Conservation (phyloP, 2,329 filamentous ascomycete genomes). For the Aschersonia sp. region DNA sequence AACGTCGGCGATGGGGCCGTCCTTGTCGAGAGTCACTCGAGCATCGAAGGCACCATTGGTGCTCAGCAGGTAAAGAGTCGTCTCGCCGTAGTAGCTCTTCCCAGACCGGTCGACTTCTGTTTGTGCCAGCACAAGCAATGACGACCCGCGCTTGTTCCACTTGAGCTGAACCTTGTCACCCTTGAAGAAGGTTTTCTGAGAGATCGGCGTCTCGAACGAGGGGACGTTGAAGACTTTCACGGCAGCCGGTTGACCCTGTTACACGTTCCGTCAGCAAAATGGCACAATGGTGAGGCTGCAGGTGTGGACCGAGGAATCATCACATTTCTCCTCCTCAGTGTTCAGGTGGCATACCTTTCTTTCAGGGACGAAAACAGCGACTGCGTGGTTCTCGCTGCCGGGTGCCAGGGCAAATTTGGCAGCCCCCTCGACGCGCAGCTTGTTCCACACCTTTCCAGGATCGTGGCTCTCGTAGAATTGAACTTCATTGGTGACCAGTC, state of each 20-base stretch:
- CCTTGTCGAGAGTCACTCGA: constrained; percentile 83
- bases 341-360: constrained; percentile 53
- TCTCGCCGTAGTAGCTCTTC: constrained; percentile 99
- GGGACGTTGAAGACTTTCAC: constrained; percentile 94
- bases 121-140: constrained; percentile 85
- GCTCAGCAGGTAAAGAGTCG: constrained; percentile 87
- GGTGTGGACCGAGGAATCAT: background rate
- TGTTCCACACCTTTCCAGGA: constrained; percentile 82
- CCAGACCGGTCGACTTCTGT: constrained; percentile 97
- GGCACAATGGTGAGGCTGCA: background rate
- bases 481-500: constrained; percentile 89
- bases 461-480: constrained; percentile 91
- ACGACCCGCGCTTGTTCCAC: constrained; percentile 90
- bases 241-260: constrained; percentile 71
- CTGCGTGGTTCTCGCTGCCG: constrained; percentile 67
- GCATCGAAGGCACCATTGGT: constrained; percentile 87
- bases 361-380: constrained; percentile 91
- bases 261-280: constrained; percentile 6
- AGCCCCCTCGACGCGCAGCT: constrained; percentile 82
- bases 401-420: constrained; percentile 80
- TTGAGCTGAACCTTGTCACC: constrained; percentile 97
- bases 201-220: constrained; percentile 67
- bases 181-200: constrained; percentile 98
- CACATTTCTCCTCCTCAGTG: too few relatives aligned
- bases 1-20: constrained; percentile 94